Evolutionary conservation across 2,329 filamentous ascomycete species (phyloP).

Genomic region (Talaromyces albobiverticillius): DNA sequence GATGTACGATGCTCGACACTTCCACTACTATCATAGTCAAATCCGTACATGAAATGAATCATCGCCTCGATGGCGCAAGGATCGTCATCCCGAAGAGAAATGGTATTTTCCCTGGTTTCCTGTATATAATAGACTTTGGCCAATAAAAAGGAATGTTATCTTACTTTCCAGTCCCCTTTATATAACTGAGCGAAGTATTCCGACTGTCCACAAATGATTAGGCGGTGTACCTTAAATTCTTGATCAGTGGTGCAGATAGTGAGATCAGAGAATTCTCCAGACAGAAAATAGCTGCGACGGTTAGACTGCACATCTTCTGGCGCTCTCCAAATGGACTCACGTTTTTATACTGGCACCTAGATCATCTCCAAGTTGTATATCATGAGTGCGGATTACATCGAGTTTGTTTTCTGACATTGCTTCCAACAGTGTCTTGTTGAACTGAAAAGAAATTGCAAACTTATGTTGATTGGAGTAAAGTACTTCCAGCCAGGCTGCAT

Average conservation of each 20-base stretch:
- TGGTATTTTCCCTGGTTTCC: slow-evolving; percentile 14
- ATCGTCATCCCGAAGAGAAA: slow-evolving; percentile 15
- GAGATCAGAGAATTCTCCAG: not conserved
- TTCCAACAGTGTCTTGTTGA: no score
- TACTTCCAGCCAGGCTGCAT: no score
- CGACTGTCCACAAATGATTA: no score
- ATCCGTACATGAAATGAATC: slow-evolving; percentile 25
- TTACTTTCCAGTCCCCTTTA: no score
- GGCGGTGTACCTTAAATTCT: no score
- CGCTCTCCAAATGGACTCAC: not conserved
- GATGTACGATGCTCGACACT: slow-evolving; percentile 17
- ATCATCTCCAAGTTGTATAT: not conserved
- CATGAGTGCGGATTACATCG: no score
- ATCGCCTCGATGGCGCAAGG: slow-evolving; percentile 21
- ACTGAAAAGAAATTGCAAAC: no score
- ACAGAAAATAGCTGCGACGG: not conserved
- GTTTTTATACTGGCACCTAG: not conserved
- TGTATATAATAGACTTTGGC: slow-evolving; percentile 1
- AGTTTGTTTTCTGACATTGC: no score
- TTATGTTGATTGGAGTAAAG: no score
- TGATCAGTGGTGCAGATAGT: not conserved
- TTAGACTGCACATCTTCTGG: not conserved
- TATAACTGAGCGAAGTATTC: no score
- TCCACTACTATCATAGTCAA: slow-evolving; percentile 21
- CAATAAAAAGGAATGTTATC: no score